phyloP scores from a whole-genome alignment of 2,329 filamentous ascomycete genomes.

The Dothideomycetes sp. region DNA sequence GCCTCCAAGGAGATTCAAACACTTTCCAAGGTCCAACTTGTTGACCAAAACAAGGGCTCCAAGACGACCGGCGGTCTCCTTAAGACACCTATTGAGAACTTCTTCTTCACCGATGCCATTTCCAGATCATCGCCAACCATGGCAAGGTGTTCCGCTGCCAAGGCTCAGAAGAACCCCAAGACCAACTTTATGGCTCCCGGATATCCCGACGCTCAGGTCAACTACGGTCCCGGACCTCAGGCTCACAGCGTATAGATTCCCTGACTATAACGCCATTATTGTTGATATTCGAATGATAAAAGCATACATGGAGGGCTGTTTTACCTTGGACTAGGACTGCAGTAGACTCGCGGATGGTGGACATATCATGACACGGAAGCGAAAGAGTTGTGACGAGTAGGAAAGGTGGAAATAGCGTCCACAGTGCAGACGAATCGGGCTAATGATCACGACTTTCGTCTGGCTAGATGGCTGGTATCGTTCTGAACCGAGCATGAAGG shows the following conservation, averaged over 20 bases:
- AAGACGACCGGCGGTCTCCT: conserved; percentile 63
- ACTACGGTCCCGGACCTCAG: conserved; percentile 3
- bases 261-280: no score
- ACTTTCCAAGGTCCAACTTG: conserved; percentile 86
- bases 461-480: no score
- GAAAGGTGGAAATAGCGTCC: no score
- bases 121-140: conserved; percentile 96
- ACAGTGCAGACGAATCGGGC: no score
- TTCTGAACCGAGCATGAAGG: no score
- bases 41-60: conserved; percentile 88
- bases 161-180: conserved; percentile 48
- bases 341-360: no score
- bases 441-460: no score
- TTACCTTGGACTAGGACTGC: no score
- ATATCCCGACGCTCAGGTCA: conserved; percentile 22
- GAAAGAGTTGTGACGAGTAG: no score
- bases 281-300: no score
- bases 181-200: conserved; percentile 43
- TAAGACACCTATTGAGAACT: conserved; percentile 83
- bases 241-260: background rate
- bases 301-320: no score
- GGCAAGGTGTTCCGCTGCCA: conserved; percentile 91
- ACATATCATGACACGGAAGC: no score
- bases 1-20: conserved; percentile 50
- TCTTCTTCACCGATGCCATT: conserved; percentile 96